Base-by-base conservation (phyloP, 495 filamentous ascomycete genomes). In the Neurospora sp. region DNA sequence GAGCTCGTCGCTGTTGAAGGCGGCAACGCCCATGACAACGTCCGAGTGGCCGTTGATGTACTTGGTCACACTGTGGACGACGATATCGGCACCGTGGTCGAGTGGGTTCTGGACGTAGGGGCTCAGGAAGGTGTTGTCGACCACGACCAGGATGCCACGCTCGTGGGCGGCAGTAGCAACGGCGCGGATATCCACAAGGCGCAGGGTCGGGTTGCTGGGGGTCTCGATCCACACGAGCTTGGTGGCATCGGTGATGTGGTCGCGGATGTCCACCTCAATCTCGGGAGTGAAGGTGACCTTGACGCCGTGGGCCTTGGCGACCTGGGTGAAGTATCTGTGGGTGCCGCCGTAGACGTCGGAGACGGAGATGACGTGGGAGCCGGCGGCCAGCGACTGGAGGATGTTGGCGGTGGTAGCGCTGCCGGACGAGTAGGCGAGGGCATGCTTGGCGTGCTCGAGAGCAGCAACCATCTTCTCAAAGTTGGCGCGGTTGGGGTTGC, bases 11-110 rank as follows among this genome's bases (percentile, higher is more conserved):
- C 91, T 91, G 85, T 96, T 98, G 88, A 97, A 97, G n/a, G 96
- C 96, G 22, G 93, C 93, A 40, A 93, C 90, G 73, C 96, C 96
- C 96, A 99, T 99, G 70, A 97, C 87, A n/a, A 99, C 96, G 80
- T 99, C 95, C 81, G 90, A 86, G 83, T 99, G 96, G 8, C 96
- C 96, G 79, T 99, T 99, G 81, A 99, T 98, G 83, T 98, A 99
- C 82, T 99, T 99, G 9, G 96, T 99, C n/a, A 99, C 96, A 46
- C 91, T 94, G 85, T 99, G 96, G n/a, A 98, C 90, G 59, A 98
- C 96, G 68, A 99, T 94, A 79, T 99, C 96, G 42, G 96, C 96
- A 76, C 96, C 96, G 82, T 96, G 93, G 76, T 94, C 89, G 37
- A 99, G 87, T 2, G 96, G 96, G 81, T 98, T 98, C 82, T 99